Percentiles rank a stretch among this genome's conserved stretches.
Conservation (phyloP, 2,329 filamentous ascomycete genomes). For the Cladosporium halotolerans region DNA sequence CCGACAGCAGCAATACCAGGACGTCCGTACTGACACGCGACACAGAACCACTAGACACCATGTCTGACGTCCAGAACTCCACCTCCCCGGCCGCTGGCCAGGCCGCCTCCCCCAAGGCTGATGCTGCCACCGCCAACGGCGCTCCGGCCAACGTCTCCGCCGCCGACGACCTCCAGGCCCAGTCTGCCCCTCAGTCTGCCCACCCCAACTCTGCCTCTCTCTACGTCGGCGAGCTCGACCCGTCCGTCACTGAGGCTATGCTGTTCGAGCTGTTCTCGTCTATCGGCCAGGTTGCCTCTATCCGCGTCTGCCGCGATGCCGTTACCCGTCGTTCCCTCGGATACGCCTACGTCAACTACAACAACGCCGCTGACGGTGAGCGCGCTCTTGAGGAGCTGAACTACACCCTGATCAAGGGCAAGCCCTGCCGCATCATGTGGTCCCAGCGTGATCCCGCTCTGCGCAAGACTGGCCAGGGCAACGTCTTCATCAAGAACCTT, state of each 20-base stretch:
- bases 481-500: slow-evolving; percentile 99
- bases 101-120: slow-evolving; percentile 58
- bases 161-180: slow-evolving; percentile 59
- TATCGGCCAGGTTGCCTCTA: slow-evolving; percentile 97
- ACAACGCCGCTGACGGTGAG: slow-evolving; percentile 92
- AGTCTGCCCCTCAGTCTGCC: slow-evolving; percentile 61
- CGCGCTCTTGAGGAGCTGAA: slow-evolving; percentile 98
- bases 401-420: slow-evolving; percentile 98
- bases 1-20: background rate
- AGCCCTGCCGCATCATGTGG: slow-evolving; percentile 99
- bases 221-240: slow-evolving; percentile 97
- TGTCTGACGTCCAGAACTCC: slow-evolving; percentile 41
- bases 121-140: slow-evolving; percentile 54
- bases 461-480: slow-evolving; percentile 98
- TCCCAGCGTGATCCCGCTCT: slow-evolving; percentile 98
- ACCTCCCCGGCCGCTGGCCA: slow-evolving; percentile 61
- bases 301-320: slow-evolving; percentile 98
- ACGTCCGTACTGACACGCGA: slow-evolving; percentile 1
- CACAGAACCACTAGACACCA: slow-evolving; percentile 19
- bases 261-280: slow-evolving; percentile 99
- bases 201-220: slow-evolving; percentile 92
- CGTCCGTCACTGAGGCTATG: slow-evolving; percentile 98
- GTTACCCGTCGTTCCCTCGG: slow-evolving; percentile 97
- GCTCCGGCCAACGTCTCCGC: slow-evolving; percentile 55
- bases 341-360: slow-evolving; percentile 99